Evolutionary conservation across 768 basidiomycete species (phyloP).

Genomic region (Tricholoma terreum): DNA sequence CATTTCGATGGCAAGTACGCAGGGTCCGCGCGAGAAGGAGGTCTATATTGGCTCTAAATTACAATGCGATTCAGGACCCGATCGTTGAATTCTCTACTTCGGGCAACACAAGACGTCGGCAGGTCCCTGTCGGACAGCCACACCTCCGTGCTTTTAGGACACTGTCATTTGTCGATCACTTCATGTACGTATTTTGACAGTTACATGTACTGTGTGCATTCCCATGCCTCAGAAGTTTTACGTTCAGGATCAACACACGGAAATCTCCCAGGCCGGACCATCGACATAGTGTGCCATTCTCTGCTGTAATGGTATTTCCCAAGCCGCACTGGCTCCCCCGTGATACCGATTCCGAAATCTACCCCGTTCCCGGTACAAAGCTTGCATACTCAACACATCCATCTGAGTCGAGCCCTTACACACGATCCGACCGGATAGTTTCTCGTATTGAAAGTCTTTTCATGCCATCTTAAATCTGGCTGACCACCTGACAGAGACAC

Average conservation of each 20-base stretch:
- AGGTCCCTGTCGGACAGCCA: conserved; percentile 36
- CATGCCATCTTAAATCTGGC: no score
- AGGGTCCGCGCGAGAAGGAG: not conserved
- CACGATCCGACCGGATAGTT: no score
- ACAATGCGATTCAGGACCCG: not conserved
- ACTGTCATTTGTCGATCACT: conserved; percentile 2
- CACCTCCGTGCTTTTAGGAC: conserved; percentile 38
- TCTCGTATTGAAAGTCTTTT: no score
- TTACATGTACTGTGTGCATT: conserved; percentile 5
- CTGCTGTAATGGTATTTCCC: not conserved
- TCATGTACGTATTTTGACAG: conserved; percentile 8
- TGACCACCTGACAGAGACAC: no score
- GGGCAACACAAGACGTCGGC: conserved; percentile 11
- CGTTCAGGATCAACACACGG: conserved; percentile 7
- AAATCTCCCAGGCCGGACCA: conserved; percentile 3
- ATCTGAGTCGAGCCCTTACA: no score
- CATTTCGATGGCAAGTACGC: not conserved
- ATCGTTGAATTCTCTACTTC: conserved; percentile 3
- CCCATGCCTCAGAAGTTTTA: not conserved
- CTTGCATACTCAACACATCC: no score
- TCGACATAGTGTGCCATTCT: no score
- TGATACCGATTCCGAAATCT: no score
- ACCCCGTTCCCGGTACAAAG: no score
- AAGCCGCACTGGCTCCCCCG: not conserved
- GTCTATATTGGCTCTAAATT: not conserved